Percentiles rank a stretch among this genome's conserved stretches.
Evolutionary conservation across 164 flowering plant genomes (phyloP).

Genomic region (Paratinospora sagittata): DNA sequence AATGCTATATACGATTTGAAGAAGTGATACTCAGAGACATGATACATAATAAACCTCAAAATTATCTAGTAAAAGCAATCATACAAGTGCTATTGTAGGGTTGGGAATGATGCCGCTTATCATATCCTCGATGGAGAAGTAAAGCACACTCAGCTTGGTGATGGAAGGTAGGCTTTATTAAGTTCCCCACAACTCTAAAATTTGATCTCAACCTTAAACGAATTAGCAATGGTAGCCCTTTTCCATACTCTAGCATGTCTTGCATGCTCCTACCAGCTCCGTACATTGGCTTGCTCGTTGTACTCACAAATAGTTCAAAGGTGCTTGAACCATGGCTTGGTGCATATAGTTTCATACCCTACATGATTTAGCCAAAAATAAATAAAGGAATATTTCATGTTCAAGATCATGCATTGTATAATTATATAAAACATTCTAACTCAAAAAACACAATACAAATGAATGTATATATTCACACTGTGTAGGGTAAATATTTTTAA

Average conservation of each 20-base stretch:
- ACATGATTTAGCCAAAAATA: no score
- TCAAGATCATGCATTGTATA: no score
- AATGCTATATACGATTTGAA: no score
- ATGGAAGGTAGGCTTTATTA: conserved; percentile 43
- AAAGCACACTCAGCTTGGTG: conserved; percentile 39
- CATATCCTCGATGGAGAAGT: conserved; percentile 28
- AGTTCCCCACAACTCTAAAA: conserved; percentile 39
- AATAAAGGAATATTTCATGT: no score
- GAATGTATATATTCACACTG: no score
- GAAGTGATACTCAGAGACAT: no score
- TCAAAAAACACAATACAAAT: no score
- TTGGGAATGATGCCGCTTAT: conserved; percentile 38
- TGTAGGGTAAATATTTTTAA: no score
- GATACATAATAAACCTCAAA: no score
- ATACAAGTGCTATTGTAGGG: conserved; percentile 42
- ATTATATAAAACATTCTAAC: no score
- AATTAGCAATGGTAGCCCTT: conserved; percentile 50
- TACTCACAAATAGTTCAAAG: conserved; percentile 42
- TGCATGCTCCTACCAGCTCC: conserved; percentile 79
- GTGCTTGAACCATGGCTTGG: conserved; percentile 18
- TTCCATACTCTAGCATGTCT: conserved; percentile 58
- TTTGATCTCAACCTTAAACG: conserved; percentile 35
- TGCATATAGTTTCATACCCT: conserved; percentile 47
- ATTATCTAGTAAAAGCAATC: conserved; percentile 8
- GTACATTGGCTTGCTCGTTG: conserved; percentile 65